A percentile compares a stretch with the other conserved stretches of the same genome.
Conservation (phyloP, 768 basidiomycete genomes). For the Punctularia strigosozonata region DNA sequence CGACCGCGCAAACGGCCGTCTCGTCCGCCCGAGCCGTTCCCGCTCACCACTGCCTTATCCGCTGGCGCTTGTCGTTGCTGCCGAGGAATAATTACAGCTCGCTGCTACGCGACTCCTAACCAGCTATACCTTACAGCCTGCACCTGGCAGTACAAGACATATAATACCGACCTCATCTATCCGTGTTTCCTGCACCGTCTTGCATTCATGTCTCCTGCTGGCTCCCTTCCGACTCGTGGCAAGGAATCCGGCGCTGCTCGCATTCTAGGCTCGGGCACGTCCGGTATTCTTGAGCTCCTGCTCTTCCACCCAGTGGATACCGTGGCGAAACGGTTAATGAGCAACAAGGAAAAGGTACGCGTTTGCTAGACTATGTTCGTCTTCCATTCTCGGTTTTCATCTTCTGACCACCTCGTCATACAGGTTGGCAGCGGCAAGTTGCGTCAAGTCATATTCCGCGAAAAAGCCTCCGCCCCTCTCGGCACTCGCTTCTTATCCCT, state of each 20-base stretch:
- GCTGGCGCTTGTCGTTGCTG: too few species aligned
- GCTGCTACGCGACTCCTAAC: too few species aligned
- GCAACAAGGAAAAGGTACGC: constrained; percentile 77
- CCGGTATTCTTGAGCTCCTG: constrained; percentile 89
- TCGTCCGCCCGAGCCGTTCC: too few species aligned
- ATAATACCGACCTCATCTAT: background rate
- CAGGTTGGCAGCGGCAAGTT: constrained; percentile 54
- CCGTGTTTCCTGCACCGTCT: background rate
- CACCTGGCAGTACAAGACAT: too few species aligned
- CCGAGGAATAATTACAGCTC: too few species aligned
- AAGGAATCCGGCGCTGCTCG: constrained; percentile 87
- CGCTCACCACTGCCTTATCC: too few species aligned
- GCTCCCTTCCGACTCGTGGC: constrained; percentile 30
- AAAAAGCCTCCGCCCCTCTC: constrained; percentile 59
- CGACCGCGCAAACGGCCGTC: too few species aligned
- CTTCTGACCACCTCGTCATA: constrained; percentile 1
- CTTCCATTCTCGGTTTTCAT: background rate
- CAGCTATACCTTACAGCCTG: too few species aligned
- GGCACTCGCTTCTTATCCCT: constrained; percentile 70
- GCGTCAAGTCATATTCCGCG: constrained; percentile 79
- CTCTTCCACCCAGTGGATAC: constrained; percentile 97
- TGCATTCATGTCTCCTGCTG: constrained; percentile 33
- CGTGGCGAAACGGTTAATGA: constrained; percentile 97
- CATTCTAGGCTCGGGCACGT: constrained; percentile 83
- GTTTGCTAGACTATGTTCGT: background rate